Base-by-base conservation (phyloP, 1,284 basidiomycete genomes). In the Neonothopanus nambi region DNA sequence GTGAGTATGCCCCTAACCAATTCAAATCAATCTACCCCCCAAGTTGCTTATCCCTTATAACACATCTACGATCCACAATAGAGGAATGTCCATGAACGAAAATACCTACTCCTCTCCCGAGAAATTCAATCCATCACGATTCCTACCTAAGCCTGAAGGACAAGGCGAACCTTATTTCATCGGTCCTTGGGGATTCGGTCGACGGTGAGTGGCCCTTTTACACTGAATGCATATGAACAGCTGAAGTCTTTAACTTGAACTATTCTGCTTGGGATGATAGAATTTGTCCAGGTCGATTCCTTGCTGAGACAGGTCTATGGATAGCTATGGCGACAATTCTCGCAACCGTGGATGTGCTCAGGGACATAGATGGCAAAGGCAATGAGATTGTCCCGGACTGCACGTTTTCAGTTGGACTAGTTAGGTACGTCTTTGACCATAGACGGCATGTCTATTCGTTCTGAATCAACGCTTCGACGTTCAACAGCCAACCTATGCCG, bases 281-380 rank as follows among this genome's bases (percentile, higher is more conserved):
- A 28, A 37, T 24, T 24, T 48, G 46, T 37, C 46, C 46, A 13
- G 46, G 46, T 15, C 33, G 46, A 48, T 48, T 37, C 17, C 35
- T 48, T 11, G 46, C 46, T n/a, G 46, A 48, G 33, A 37, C 21
- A n/a, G 24, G 33, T 21, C 21, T 48, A 15, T 48, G 46, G 46
- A 48, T 48, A 20, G 37, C 46, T 15, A 48, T 48, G 35, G 35
- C 17, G 36, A 37, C 46, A n/a, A 37, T 48, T 24, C 46, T 48
- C 46, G 59, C 68, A 1, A 69, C 68, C 6, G 75, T 70, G 44
- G 62, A 75, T 40, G 70, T 77, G 39, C 58, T 52, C 5, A 65
- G 68, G 1, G 67, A 66, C 0, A 50, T 68, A 28, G 71, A 71
- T 39, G 61, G 64, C 42, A 35, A 66, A 5, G 75, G 75, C 2